Conservation (phyloP, 129 eudicot species). For the Escallonia herrerae region DNA sequence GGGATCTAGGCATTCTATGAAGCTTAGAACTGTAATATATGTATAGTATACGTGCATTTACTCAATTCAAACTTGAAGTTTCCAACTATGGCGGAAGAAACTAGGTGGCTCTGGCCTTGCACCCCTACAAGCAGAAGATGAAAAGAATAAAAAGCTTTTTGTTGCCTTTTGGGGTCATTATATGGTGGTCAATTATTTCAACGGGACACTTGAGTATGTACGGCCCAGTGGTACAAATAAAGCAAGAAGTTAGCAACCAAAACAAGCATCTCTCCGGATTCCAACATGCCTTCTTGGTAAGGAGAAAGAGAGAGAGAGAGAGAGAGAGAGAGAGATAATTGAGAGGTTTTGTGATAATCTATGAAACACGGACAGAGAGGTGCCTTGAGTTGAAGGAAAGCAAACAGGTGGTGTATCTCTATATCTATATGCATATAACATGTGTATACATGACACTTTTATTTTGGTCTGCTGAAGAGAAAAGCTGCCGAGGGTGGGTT, state of each 20-base stretch:
- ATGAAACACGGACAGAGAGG: not conserved
- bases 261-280: not conserved
- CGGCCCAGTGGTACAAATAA: not conserved
- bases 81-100: too few relatives aligned
- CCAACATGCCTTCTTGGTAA: not conserved
- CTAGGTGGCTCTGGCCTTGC: too few relatives aligned
- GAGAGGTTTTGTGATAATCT: not conserved
- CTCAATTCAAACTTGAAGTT: too few relatives aligned
- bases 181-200: too few relatives aligned
- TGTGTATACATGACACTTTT: not conserved
- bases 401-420: not conserved
- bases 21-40: too few relatives aligned
- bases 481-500: not conserved
- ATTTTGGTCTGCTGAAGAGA: not conserved
- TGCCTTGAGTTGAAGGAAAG: conserved; percentile 2
- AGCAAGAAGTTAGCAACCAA: not conserved
- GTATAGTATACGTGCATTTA: too few relatives aligned
- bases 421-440: not conserved
- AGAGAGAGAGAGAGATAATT: not conserved
- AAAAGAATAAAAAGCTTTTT: too few relatives aligned
- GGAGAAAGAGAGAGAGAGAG: not conserved
- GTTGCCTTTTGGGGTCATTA: too few relatives aligned
- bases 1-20: too few relatives aligned
- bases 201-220: not conserved
- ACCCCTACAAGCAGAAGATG: too few relatives aligned